Conservation (phyloP, 495 filamentous ascomycete genomes). For the Bacidia rubella region DNA sequence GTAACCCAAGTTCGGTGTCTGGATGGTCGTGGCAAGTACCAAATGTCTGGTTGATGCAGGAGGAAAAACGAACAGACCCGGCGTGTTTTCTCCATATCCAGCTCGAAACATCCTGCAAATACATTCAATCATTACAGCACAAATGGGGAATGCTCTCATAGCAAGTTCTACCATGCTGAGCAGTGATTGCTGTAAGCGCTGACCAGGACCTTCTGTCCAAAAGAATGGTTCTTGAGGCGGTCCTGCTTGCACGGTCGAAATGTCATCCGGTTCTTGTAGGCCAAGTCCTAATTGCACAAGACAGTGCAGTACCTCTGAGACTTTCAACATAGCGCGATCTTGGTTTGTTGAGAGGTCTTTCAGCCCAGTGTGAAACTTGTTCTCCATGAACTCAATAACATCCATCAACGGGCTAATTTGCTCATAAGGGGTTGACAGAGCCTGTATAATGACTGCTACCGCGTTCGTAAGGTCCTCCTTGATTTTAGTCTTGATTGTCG, state of each 20-base stretch:
- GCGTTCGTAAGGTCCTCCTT: conserved; percentile 74
- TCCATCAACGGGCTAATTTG: conserved; percentile 48
- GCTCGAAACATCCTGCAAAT: conserved; percentile 62
- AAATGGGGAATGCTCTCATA: conserved; percentile 23
- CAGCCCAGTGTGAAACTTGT: conserved; percentile 40
- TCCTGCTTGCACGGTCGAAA: conserved; percentile 45
- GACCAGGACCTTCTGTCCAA: conserved; percentile 46
- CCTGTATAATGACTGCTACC: conserved; percentile 76
- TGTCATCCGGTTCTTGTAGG: conserved; percentile 58
- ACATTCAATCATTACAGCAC: conserved; percentile 59
- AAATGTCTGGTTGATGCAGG: conserved; percentile 57
- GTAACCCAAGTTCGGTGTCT: conserved; percentile 55
- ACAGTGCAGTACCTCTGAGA: conserved; percentile 46
- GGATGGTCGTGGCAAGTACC: conserved; percentile 45
- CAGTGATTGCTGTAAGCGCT: conserved; percentile 43
- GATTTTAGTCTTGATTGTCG: conserved; percentile 49
- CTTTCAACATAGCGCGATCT: conserved; percentile 18
- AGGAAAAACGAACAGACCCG: conserved; percentile 67
- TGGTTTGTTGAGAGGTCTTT: conserved; percentile 17
- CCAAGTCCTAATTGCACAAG: conserved; percentile 66
- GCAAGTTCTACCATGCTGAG: conserved; percentile 36
- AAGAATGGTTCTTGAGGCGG: conserved; percentile 34
- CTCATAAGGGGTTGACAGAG: conserved; percentile 46
- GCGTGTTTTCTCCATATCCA: conserved; percentile 65
- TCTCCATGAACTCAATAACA: conserved; percentile 51